phyloP scores from a whole-genome alignment of 148 eudicot species.

The Vaccinium vitisidaea region DNA sequence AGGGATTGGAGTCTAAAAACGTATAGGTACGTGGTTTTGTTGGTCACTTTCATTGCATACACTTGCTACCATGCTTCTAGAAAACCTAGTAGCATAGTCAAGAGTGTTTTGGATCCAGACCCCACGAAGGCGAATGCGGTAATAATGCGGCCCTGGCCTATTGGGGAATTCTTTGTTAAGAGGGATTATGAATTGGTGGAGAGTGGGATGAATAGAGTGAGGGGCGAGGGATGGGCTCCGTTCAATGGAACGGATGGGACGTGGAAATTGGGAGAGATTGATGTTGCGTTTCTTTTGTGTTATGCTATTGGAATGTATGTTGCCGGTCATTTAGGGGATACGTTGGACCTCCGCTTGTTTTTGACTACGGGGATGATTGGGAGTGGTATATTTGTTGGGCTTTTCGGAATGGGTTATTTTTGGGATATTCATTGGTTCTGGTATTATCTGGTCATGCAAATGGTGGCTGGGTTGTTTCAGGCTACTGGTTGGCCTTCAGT shows the following conservation, averaged over 20 bases:
- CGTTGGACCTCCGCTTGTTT: conserved; percentile 71
- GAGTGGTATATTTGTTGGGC: conserved; percentile 83
- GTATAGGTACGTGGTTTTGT: conserved; percentile 65
- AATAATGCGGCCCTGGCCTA: conserved; percentile 56
- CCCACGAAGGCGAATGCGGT: conserved; percentile 10
- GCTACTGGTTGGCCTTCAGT: conserved; percentile 99
- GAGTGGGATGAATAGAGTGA: conserved; percentile 11
- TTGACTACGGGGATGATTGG: conserved; percentile 88
- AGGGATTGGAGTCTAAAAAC: conserved; percentile 71
- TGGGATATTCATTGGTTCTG: conserved; percentile 72
- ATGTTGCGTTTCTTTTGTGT: conserved; percentile 81
- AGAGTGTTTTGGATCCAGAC: conserved; percentile 81
- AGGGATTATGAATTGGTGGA: conserved; percentile 18
- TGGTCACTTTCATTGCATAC: conserved; percentile 86
- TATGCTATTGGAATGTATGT: conserved; percentile 89
- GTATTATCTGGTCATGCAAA: conserved; percentile 80
- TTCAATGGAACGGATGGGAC: conserved; percentile 73
- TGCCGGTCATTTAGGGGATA: conserved; percentile 92
- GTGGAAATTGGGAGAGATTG: conserved; percentile 77
- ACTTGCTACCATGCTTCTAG: conserved; percentile 91
- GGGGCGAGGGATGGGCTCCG: conserved; percentile 72
- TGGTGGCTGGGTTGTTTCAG: conserved; percentile 92
- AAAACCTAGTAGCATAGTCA: conserved; percentile 92
- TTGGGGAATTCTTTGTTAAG: conserved; percentile 56
- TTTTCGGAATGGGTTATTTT: conserved; percentile 86